These are phyloP conservation scores for Apiotrichum gamsii DNA, from an alignment of 1,284 basidiomycete genomes.

Conservation along the genomic window DNA sequence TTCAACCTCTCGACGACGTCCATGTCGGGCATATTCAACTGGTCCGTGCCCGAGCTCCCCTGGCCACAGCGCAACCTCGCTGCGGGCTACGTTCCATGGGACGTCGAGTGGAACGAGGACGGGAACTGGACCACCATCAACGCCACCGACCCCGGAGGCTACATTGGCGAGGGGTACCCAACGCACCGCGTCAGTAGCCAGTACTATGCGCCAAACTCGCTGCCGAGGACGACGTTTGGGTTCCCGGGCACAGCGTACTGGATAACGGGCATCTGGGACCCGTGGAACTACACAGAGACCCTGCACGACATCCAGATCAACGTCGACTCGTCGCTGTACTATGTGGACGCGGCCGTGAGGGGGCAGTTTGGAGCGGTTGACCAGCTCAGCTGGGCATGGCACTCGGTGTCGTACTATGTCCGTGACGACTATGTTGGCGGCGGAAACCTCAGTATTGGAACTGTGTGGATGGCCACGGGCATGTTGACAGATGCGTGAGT, in stretches of 20 bases:
- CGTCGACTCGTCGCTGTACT: no score
- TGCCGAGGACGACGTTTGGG: not conserved
- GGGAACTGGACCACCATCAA: not conserved
- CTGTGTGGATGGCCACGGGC: not conserved
- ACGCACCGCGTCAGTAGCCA: not conserved
- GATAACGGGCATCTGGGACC: not conserved
- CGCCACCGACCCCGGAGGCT: not conserved
- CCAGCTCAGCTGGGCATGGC: not conserved
- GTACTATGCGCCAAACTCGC: not conserved
- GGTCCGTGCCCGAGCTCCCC: not conserved
- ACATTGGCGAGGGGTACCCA: not conserved
- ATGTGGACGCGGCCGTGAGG: no score
- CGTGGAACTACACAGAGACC: not conserved
- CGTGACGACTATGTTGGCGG: not conserved
- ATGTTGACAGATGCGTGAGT: constrained; percentile 1
- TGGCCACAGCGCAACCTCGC: not conserved
- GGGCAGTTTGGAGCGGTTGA: no score
- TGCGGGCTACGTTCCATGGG: not conserved
- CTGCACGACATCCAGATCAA: no score
- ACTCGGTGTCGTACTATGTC: not conserved
- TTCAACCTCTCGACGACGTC: not conserved
- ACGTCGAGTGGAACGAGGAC: not conserved
- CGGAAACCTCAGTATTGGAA: not conserved
- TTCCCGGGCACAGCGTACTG: not conserved
- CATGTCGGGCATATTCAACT: not conserved